phyloP scores from a whole-genome alignment of 306 rosid genomes.

The Rosa persica region DNA sequence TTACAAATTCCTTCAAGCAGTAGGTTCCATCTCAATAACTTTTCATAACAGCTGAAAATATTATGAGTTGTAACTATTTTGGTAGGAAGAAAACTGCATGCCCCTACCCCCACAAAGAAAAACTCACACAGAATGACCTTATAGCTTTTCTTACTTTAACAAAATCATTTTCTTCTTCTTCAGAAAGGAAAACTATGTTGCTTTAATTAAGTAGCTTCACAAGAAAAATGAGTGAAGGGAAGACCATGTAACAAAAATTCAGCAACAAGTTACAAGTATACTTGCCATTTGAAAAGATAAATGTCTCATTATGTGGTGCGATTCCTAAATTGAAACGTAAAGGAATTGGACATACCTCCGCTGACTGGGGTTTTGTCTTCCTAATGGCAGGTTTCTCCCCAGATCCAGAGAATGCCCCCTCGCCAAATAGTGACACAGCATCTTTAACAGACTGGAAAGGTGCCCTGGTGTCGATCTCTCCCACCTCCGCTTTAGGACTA shows the following conservation, averaged over 20 bases:
- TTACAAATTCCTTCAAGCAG: not conserved
- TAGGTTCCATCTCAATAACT: not conserved
- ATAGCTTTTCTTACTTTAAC: not conserved
- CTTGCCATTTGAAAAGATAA: not conserved
- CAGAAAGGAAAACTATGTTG: not conserved
- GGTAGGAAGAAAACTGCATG: not conserved
- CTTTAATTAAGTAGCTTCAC: not conserved
- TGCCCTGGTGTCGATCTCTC: constrained; percentile 97
- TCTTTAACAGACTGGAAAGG: constrained; percentile 99
- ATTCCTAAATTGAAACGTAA: not conserved
- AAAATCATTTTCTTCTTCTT: not conserved
- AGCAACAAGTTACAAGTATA: not conserved
- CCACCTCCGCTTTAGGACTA: constrained; percentile 71
- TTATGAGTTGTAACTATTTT: not conserved
- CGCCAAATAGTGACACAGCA: constrained; percentile 89
- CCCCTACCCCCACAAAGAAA: not conserved
- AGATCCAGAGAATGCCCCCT: constrained; percentile 92
- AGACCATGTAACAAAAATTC: not conserved
- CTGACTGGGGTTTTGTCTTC: constrained; percentile 78
- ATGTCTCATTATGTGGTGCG: not conserved
- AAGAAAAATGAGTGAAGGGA: not conserved
- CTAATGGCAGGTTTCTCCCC: constrained; percentile 68
- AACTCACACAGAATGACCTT: not conserved
- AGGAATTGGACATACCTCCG: constrained; percentile 58
- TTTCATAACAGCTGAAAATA: not conserved